Conservation (phyloP, 2,329 filamentous ascomycete species). For the Chrysoporthe cubensis region DNA sequence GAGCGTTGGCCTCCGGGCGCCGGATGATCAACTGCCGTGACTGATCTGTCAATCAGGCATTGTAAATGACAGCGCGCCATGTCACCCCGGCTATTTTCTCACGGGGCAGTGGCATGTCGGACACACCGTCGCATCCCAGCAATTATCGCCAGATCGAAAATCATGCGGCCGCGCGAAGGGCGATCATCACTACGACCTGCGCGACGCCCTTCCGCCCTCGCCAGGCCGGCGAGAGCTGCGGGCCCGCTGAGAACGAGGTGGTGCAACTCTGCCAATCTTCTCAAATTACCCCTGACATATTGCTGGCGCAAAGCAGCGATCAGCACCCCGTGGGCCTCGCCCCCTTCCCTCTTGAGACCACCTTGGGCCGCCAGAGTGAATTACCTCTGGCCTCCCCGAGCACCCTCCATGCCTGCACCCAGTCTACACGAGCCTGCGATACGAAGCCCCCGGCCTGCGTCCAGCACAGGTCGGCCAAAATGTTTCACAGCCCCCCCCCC, state of each 20-base stretch:
- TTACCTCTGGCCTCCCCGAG: neutral
- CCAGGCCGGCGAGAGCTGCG: neutral
- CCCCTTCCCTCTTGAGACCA: neutral
- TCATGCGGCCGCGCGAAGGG: neutral
- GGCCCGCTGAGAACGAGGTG: neutral
- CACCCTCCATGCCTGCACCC: constrained; percentile 8
- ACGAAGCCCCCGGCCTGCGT: constrained; percentile 22
- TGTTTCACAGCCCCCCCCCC: constrained; percentile 25
- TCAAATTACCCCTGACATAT: constrained; percentile 4
- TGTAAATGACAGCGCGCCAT: constrained; percentile 7
- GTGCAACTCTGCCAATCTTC: constrained; percentile 2
- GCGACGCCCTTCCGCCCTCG: neutral
- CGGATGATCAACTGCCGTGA: constrained; percentile 28
- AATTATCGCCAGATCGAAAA: constrained; percentile 6
- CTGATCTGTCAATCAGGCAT: constrained; percentile 23
- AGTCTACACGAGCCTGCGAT: constrained; percentile 6
- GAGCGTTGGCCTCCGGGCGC: constrained; percentile 17
- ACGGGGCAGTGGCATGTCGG: neutral
- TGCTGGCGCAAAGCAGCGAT: constrained; percentile 1
- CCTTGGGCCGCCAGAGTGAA: neutral
- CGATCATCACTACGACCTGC: neutral
- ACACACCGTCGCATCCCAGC: constrained; percentile 7
- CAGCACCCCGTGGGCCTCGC: constrained; percentile 3
- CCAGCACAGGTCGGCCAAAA: constrained; percentile 15
- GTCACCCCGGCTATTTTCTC: neutral